Evolutionary conservation across 108 stramenopile species (phyloP), one percentile per base, ranked within the genome.

Genomic region (Poteriospumella lacustris): DNA sequence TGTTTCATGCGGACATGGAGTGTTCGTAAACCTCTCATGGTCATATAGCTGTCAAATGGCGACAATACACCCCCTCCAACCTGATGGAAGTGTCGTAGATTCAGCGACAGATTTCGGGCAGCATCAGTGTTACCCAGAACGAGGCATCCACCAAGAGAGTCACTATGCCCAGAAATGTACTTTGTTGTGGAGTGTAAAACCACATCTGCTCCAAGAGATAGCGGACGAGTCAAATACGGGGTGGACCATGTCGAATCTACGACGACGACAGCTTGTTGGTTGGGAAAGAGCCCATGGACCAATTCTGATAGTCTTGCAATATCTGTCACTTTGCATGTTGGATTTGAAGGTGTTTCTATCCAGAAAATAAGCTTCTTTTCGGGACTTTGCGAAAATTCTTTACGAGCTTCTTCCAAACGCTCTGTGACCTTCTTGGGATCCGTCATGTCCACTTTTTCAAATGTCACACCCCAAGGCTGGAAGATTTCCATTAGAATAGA

Each of bases 231-330:
- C 28, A 73, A 56, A 24, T 5, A 5, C 26, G 70, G 70, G 3
- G 70, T 52, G n/a, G 70, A 3, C 70, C 5, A 34, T 5, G 70
- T 73, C 3, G 70, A 73, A 73, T 73, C 70, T 19, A 73, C 70
- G 9, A 56, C 70, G 36, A 73, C 41, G 31, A 19, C 28, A 9
- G 31, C 15, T 19, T 24, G 15, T 12, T 64, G 5, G 5, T 64
- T 19, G 15, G 9, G 9, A 33, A 64, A 34, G 36, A 64, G 28
- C 12, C 3, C 36, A 5, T 64, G 15, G 24, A 34, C 36, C 41
- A 73, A 29, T 12, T 5, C 36, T 24, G n/a, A 44, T 33, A 73
- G 36, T 26, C 33, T 52, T 5, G 36, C 33, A 5, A 73, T 42
- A 73, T 73, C 70, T 12, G 33, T 19, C 38, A 73, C 70, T 24